Evolutionary conservation across 1,284 basidiomycete genomes (phyloP), one percentile per base, ranked within the genome.

Genomic region (Ganoderma sinense): DNA sequence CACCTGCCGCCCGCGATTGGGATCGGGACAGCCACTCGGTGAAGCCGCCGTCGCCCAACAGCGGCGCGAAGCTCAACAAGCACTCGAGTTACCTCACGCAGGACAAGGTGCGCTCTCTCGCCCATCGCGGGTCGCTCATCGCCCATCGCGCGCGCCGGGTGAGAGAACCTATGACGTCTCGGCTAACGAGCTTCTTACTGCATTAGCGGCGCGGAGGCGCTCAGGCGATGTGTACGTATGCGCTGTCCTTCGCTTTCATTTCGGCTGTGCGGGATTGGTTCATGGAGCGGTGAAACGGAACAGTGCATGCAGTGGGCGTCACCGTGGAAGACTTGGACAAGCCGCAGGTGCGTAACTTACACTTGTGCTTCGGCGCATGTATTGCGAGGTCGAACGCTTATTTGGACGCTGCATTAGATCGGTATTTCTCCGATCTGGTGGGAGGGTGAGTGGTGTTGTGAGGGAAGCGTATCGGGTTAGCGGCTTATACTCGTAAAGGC

Each of bases 351-450:
- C 56, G 77, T 36, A 64, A 36, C 36, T 1, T 4, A 16, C 10
- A 4, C 41, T 41, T 10, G 41, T 14, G 48, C 23, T 36, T 36
- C 36, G 2, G 36, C 6, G 36, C 10, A 10, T 43, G 53, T 48
- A 31, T 40, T n/a, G 23, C 11, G 36, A 40, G 59, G 20, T 10
- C 59, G 10, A 26, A n/a, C 23, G 39, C 59, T 61, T 39, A 40
- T n/a, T 36, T 16, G 14, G 20, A n/a, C 33, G 64, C 45, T 39
- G 41, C 11, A 64, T 56, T 75, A 94, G 92, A 91, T 95, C 75
- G 94, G 94, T 51, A 94, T 95, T 75, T 92, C 92, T 43, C 91
- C 93, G 2, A 86, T 95, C 65, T 95, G 94, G 94, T 95, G 94
- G 93, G 94, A 94, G 87, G 93, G 93, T 92, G 72, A 69, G 84